Percentiles rank a stretch among this genome's conserved stretches.
phyloP scores from a whole-genome alignment of 257 asterid genomes.

The Primulina tabacum region DNA sequence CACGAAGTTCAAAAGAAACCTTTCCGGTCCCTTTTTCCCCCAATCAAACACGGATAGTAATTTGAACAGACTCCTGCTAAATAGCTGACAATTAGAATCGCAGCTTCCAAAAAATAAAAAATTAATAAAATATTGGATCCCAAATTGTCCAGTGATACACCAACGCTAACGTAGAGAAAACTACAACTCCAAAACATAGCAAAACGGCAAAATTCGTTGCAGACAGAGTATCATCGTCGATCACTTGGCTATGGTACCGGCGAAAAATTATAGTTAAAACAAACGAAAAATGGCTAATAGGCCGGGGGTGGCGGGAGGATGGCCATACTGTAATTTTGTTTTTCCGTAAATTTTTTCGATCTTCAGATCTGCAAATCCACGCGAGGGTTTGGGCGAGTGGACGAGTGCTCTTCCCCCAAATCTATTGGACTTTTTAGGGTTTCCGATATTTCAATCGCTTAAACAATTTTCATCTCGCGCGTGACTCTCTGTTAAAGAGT shows the following conservation, averaged over 20 bases:
- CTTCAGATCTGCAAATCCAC: conserved; percentile 62
- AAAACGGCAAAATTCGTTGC: conserved; percentile 7
- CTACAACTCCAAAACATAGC: neutral
- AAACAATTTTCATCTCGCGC: neutral
- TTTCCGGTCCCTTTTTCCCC: neutral
- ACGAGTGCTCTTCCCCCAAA: conserved; percentile 33
- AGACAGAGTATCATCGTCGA: conserved; percentile 12
- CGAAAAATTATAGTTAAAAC: neutral
- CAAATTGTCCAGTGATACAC: conserved; percentile 15
- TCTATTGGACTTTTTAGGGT: conserved; percentile 45
- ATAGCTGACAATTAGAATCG: neutral
- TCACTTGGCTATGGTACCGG: conserved; percentile 10
- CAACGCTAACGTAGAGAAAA: neutral
- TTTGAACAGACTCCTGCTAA: neutral
- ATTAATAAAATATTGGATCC: neutral
- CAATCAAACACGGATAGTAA: too few relatives aligned
- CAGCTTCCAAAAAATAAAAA: neutral
- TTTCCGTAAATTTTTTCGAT: conserved; percentile 33
- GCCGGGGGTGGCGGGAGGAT: conserved; percentile 27
- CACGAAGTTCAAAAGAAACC: neutral
- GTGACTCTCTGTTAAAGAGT: neutral
- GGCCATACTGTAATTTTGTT: conserved; percentile 32
- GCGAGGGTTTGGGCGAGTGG: conserved; percentile 83
- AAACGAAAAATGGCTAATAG: conserved; percentile 1
- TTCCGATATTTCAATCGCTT: conserved; percentile 22